Conservation (phyloP, 352 stramenopile genomes). For the Globisporangium alternatum region DNA sequence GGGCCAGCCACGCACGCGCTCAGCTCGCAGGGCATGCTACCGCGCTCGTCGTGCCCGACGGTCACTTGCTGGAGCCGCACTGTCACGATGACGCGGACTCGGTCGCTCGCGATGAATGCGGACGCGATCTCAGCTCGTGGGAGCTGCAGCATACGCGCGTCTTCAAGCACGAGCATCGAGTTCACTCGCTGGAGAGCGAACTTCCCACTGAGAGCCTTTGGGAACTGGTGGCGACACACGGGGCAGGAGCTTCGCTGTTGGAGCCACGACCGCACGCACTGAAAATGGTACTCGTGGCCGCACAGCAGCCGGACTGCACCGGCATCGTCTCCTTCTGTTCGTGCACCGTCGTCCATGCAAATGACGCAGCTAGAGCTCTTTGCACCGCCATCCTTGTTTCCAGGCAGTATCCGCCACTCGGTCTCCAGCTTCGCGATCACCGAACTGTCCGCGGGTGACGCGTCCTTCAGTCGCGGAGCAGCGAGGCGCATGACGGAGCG, state of each 20-base stretch:
- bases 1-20: not conserved
- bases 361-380: slow-evolving; percentile 63
- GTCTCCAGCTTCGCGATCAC: slow-evolving; percentile 35
- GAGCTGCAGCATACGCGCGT: not conserved
- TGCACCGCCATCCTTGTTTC: not conserved
- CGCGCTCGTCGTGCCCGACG: not conserved
- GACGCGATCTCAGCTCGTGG: not conserved
- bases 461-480: slow-evolving; percentile 57
- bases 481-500: slow-evolving; percentile 63
- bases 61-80: not conserved
- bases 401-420: slow-evolving; percentile 20
- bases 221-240: slow-evolving; percentile 70
- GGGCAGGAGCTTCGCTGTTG: slow-evolving; percentile 68
- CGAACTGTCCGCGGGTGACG: slow-evolving; percentile 37
- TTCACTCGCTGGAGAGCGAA: slow-evolving; percentile 2
- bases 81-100: not conserved
- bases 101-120: no score
- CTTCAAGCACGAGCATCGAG: slow-evolving; percentile 7
- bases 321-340: slow-evolving; percentile 18
- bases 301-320: slow-evolving; percentile 71
- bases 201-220: slow-evolving; percentile 10
- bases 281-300: slow-evolving; percentile 79
- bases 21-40: not conserved
- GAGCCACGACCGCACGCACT: slow-evolving; percentile 78
- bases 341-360: slow-evolving; percentile 75